Base-by-base conservation (phyloP, 1,284 basidiomycete species). In the Fomes fomentarius region DNA sequence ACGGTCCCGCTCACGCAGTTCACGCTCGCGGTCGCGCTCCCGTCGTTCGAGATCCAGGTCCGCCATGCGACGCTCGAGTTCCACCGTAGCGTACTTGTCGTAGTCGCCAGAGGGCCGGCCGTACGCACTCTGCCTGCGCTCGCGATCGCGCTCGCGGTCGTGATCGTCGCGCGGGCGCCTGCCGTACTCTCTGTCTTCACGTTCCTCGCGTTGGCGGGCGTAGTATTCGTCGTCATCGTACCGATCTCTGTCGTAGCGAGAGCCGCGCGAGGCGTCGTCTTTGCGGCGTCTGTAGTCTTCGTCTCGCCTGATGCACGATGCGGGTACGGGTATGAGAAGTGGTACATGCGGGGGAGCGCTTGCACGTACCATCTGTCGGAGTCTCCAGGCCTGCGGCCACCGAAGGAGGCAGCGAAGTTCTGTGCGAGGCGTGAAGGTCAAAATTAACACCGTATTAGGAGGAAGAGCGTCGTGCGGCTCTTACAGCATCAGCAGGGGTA, bases 341-440 rank as follows among this genome's bases (percentile, higher is more conserved):
- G 33, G 19, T 26, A 24, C 24, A 43, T n/a, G 25, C 21, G 17
- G 26, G 17, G 6, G 25, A 31, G 11, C 14, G 15, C 22, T 38
- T 25, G 9, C 28, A 39, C 52, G 47, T 31, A 60, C 57, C 59
- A 61, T 9, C 38, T 46, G 22, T 47, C 47, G 34, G 46, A 52
- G 33, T 43, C 49, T n/a, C n/a, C n/a, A n/a, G n/a, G n/a, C 15
- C 70, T 63, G 8, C 72, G 71, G 50, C 79, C 76, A 57, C 73
- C 75, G 78, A 83, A 85, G 4, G 83, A 78, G 17, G 80, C 77
- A 30, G 78, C 71, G 57, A 86, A 83, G 33, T 87, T 82, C 85
- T 87, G 53, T 40, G n/a, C 30, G 17, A n/a, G 39, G 39, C 14
- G 12, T 22, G 15, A 35, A 48, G 35, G 10, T 17, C n/a, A 3